Evolutionary conservation across 2,329 filamentous ascomycete genomes (phyloP), one percentile per base, ranked within the genome.

Genomic region (Pochonia chlamydosporia): DNA sequence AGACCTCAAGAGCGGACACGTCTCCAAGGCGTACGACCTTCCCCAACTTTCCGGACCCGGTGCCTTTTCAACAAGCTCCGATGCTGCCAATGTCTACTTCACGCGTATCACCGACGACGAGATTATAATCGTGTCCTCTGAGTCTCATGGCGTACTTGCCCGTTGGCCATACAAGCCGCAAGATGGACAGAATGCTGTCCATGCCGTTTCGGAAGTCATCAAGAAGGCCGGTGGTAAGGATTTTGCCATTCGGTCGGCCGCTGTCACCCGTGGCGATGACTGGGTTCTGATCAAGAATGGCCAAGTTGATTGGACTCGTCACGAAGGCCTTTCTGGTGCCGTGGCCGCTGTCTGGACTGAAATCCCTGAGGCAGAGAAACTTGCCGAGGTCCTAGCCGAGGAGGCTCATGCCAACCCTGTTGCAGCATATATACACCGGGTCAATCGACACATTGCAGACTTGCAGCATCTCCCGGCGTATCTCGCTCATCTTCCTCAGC

Each of bases 211-310:
- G 1, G 92, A 97, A 60, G 87, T 96, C 9, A 79, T 95, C 49
- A 79, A 85, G 55, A 89, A 86, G 62, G 51, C 65, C n/a, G 73
- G 76, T 2, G 71, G 69, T 9, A 75, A 81, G 44, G 81, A 79
- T 4, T 90, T 85, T 50, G 90, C 92, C 33, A 82, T 95, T 11
- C 79, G 93, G 47, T 82, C 85, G 25, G 91, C 89, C 3, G 72
- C 87, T 18, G 74, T 89, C 5, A 81, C 76, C 58, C 81, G 67
- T 63, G 81, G 65, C 2, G 77, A 84, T 20, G 87, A 96, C 58
- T 96, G 91, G 89, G 73, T 85, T 21, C 72, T 97, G 44, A 74
- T 96, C 39, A 84, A 87, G 48, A 95, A 96, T 60, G 90, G 91
- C 13, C 85, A 86, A 48, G 60, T 82, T 7, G 81, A 81, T 33